Evolutionary conservation across 2,329 filamentous ascomycete genomes (phyloP).

Genomic region (Fusarium odoratissimum): DNA sequence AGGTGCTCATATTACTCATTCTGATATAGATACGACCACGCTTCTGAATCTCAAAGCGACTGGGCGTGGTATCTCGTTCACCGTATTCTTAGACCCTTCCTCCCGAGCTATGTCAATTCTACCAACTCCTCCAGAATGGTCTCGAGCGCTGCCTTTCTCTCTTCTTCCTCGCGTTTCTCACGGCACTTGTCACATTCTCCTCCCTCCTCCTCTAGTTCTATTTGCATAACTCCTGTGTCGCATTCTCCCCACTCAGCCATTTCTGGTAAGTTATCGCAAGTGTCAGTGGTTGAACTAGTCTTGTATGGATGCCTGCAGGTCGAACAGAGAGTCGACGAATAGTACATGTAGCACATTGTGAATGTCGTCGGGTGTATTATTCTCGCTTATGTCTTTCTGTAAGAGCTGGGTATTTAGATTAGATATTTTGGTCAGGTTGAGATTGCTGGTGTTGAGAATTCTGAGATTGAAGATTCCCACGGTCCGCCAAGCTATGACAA

Average conservation of each 20-base stretch:
- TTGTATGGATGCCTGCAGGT: background rate
- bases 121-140: background rate
- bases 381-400: no score
- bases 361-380: no score
- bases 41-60: accelerated
- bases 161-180: background rate
- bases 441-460: background rate
- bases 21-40: accelerated
- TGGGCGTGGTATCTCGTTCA: accelerated
- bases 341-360: background rate
- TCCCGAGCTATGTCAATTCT: accelerated
- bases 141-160: background rate
- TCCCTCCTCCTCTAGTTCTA: background rate
- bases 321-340: background rate
- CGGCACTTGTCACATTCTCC: background rate
- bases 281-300: background rate
- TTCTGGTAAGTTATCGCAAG: background rate
- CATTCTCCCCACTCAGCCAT: background rate
- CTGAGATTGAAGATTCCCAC: accelerated
- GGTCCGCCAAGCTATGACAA: accelerated
- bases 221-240: background rate
- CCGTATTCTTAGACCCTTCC: accelerated
- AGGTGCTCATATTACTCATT: accelerated
- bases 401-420: no score
- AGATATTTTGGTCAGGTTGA: background rate